phyloP scores from a whole-genome alignment of 1,139 yeast genomes.

The Geotrichum australiense region DNA sequence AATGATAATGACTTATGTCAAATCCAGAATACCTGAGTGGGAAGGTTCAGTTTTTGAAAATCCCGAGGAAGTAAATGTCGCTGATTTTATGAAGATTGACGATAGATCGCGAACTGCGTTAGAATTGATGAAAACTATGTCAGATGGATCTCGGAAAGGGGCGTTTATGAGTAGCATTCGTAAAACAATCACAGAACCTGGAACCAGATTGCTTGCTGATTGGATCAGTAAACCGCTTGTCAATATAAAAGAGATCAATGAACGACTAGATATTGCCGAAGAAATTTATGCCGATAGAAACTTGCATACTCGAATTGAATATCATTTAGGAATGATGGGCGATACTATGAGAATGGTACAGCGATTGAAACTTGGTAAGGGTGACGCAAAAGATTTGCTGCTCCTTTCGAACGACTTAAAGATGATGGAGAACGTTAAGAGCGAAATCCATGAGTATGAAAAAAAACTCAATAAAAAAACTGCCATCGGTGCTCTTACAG shows the following conservation, averaged over 20 bases:
- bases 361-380: slow-evolving; percentile 40
- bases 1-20: slow-evolving; percentile 50
- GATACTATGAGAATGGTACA: slow-evolving; percentile 54
- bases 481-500: slow-evolving; percentile 18
- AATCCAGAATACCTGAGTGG: slow-evolving; percentile 49
- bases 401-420: slow-evolving; percentile 40
- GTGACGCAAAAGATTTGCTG: slow-evolving; percentile 42
- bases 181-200: slow-evolving; percentile 73
- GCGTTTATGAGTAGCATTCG: slow-evolving; percentile 62
- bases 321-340: slow-evolving; percentile 33
- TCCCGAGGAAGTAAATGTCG: slow-evolving; percentile 46
- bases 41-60: slow-evolving; percentile 41
- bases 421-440: slow-evolving; percentile 23
- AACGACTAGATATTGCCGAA: slow-evolving; percentile 58
- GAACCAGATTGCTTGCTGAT: slow-evolving; percentile 64
- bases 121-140: slow-evolving; percentile 47
- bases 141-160: slow-evolving; percentile 51
- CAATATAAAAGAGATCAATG: slow-evolving; percentile 46
- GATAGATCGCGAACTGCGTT: slow-evolving; percentile 74
- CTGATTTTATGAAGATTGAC: slow-evolving; percentile 67
- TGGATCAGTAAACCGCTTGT: slow-evolving; percentile 83
- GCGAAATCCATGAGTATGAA: neutral
- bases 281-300: slow-evolving; percentile 42
- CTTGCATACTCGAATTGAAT: slow-evolving; percentile 35
- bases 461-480: slow-evolving; percentile 1